phyloP scores from a whole-genome alignment of 768 basidiomycete species.

The Rhodosporidiobolus sp. region DNA sequence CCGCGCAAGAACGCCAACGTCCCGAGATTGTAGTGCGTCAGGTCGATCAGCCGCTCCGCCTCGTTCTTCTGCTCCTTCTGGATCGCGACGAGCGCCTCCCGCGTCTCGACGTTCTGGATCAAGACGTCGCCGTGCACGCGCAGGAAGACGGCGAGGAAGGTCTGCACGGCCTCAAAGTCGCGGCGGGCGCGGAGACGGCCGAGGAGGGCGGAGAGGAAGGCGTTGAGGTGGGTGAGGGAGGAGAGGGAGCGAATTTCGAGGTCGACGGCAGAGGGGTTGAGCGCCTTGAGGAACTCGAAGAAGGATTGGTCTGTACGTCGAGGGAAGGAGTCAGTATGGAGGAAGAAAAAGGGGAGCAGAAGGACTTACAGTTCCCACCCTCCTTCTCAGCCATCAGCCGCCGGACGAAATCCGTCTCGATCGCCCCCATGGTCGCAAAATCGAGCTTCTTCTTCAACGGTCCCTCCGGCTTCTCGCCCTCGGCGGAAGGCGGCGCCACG shows the following conservation, averaged over 20 bases:
- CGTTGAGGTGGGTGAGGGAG: conserved; percentile 60
- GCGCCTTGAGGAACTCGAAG: conserved; percentile 75
- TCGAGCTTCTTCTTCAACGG: conserved; percentile 56
- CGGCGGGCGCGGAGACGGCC: conserved; percentile 70
- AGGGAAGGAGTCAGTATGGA: background rate
- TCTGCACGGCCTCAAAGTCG: conserved; percentile 94
- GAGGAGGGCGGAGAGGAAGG: conserved; percentile 71
- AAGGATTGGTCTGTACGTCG: conserved; percentile 66
- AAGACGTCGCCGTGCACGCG: conserved; percentile 78
- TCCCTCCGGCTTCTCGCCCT: conserved; percentile 51
- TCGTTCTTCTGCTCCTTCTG: conserved; percentile 68
- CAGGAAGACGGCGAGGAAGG: conserved; percentile 78
- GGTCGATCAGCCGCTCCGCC: conserved; percentile 62
- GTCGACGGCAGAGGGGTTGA: conserved; percentile 88
- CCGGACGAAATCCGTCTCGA: conserved; percentile 69
- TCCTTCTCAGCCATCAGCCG: conserved; percentile 60
- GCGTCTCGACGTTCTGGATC: conserved; percentile 64
- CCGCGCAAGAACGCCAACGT: conserved; percentile 48
- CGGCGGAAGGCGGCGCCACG: conserved; percentile 36
- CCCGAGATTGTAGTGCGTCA: conserved; percentile 49
- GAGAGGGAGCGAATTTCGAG: conserved; percentile 79
- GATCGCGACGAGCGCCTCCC: conserved; percentile 59
- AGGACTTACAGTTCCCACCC: conserved; percentile 66
- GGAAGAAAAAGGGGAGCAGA: background rate
- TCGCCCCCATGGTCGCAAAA: conserved; percentile 55